A percentile compares a stretch with the other conserved stretches of the same genome.
phyloP scores from a whole-genome alignment of 1,284 basidiomycete species.

The Malassezia dermatis region DNA sequence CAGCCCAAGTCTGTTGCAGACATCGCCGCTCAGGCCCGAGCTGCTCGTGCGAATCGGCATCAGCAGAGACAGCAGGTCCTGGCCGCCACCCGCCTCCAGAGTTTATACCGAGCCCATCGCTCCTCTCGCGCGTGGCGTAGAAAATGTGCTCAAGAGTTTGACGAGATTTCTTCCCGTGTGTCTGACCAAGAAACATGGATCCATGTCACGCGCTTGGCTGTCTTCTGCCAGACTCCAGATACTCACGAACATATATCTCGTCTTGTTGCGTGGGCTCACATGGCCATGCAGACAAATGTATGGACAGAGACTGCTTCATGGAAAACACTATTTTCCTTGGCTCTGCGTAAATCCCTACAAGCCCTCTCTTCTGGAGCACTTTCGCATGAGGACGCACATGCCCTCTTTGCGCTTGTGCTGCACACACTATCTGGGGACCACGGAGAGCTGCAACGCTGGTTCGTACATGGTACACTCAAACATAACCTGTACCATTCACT shows the following conservation, averaged over 20 bases:
- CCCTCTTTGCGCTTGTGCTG: background rate
- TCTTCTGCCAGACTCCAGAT: background rate
- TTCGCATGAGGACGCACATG: background rate
- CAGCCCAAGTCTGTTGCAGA: background rate
- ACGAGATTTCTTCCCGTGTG: background rate
- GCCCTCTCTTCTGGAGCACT: background rate
- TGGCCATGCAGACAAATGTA: background rate
- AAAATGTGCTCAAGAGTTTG: background rate
- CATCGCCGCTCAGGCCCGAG: constrained; percentile 8
- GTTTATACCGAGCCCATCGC: constrained; percentile 4
- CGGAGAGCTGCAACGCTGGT: background rate
- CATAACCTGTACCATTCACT: constrained; percentile 21
- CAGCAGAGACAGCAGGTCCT: background rate
- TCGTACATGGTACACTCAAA: constrained; percentile 1
- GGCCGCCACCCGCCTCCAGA: constrained; percentile 15
- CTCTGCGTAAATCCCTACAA: background rate
- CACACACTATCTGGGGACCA: background rate
- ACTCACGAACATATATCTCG: background rate
- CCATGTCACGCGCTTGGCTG: constrained; percentile 3
- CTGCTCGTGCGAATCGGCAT: background rate
- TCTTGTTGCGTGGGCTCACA: background rate
- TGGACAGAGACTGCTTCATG: background rate
- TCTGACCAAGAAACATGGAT: background rate
- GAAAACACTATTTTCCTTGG: background rate
- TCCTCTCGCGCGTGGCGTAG: background rate